A percentile compares a stretch with the other conserved stretches of the same genome.
These are phyloP conservation scores for Maudiozyma humilis DNA, from an alignment of 1,139 yeast species.

Conservation along the genomic window DNA sequence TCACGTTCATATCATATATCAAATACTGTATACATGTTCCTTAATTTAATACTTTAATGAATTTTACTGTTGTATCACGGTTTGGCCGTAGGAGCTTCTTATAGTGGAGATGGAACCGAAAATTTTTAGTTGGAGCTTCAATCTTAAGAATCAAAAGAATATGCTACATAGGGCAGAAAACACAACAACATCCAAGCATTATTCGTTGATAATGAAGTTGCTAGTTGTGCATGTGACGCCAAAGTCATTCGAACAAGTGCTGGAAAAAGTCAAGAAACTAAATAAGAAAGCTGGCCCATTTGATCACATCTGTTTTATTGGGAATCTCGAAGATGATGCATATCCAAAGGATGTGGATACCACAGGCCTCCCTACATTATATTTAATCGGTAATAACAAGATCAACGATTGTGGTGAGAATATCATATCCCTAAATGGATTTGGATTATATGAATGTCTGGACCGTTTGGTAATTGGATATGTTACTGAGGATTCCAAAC, in stretches of 20 bases:
- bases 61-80: no score
- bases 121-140: no score
- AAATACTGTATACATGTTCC: neutral
- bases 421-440: constrained; percentile 29
- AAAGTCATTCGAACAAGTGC: constrained; percentile 35
- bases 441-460: constrained; percentile 36
- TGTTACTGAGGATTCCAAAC: constrained; percentile 32
- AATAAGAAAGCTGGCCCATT: constrained; percentile 58
- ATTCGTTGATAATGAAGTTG: constrained; percentile 8
- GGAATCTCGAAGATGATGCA: constrained; percentile 31
- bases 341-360: neutral
- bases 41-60: neutral
- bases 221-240: constrained; percentile 43
- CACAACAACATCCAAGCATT: neutral
- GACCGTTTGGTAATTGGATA: constrained; percentile 45
- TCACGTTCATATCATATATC: neutral
- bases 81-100: no score
- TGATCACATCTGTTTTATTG: constrained; percentile 46
- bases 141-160: neutral
- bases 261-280: constrained; percentile 43
- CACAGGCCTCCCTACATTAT: constrained; percentile 32
- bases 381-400: constrained; percentile 11
- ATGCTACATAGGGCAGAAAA: neutral
- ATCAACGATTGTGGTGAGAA: constrained; percentile 9
- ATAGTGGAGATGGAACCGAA: no score